phyloP scores from a whole-genome alignment of 257 asterid species.

The Perilla frutescens region DNA sequence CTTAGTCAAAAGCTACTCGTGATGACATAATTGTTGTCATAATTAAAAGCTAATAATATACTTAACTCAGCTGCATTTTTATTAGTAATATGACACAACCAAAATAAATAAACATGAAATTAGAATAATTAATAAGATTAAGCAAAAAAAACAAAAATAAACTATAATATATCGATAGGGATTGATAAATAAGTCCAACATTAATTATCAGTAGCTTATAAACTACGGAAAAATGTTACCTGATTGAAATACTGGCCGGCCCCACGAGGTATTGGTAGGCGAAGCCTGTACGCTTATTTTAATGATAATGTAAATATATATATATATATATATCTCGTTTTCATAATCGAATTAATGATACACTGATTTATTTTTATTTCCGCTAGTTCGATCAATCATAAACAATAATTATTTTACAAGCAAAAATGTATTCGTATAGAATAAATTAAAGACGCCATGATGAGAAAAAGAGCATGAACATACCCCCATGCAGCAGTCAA shows the following conservation, averaged over 20 bases:
- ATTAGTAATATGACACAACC: constrained; percentile 33
- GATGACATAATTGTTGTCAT: constrained; percentile 23
- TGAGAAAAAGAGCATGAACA: constrained; percentile 12
- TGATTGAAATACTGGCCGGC: constrained; percentile 54
- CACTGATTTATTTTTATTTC: background rate
- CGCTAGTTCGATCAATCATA: too few species aligned
- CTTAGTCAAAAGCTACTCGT: constrained; percentile 28
- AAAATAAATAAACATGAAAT: background rate
- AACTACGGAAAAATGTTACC: constrained; percentile 56
- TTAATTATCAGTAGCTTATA: constrained; percentile 36
- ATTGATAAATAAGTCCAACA: constrained; percentile 13
- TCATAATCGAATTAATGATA: background rate
- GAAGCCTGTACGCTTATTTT: constrained; percentile 29
- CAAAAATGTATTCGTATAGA: background rate
- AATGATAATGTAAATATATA: background rate
- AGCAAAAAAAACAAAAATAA: background rate
- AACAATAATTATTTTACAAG: too few species aligned
- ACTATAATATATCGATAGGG: background rate
- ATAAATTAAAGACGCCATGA: background rate
- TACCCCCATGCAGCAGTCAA: constrained; percentile 17
- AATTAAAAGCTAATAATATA: constrained; percentile 8
- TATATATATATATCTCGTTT: background rate
- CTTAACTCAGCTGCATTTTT: too few species aligned
- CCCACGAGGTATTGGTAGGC: constrained; percentile 54
- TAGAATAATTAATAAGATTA: background rate